A percentile compares a stretch with the other conserved stretches of the same genome.
Conservation (phyloP, 2,329 filamentous ascomycete species). For the Huntiella omanensis region DNA sequence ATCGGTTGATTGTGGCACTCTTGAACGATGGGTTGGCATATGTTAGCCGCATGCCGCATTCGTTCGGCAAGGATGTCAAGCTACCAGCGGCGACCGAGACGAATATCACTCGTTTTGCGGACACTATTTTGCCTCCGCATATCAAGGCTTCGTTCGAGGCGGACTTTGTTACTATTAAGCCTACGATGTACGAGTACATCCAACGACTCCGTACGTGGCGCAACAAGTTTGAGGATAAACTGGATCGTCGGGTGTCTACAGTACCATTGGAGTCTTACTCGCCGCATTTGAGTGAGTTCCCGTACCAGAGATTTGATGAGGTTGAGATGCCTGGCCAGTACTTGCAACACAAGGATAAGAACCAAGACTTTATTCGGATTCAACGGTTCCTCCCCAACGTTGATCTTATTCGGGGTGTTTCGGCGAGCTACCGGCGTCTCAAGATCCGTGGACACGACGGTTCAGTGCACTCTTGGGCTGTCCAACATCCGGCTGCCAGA, state of each 20-base stretch:
- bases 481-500: constrained; percentile 84
- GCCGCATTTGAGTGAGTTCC: constrained; percentile 84
- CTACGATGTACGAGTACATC: constrained; percentile 97
- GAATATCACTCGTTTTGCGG: constrained; percentile 90
- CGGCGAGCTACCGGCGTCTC: constrained; percentile 76
- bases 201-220: constrained; percentile 91
- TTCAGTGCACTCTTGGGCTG: constrained; percentile 87
- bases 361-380: constrained; percentile 93
- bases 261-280: constrained; percentile 71
- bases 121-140: constrained; percentile 84
- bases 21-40: constrained; percentile 91
- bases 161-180: constrained; percentile 91
- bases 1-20: constrained; percentile 88
- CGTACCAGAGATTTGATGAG: constrained; percentile 95
- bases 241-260: constrained; percentile 61
- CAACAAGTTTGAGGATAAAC: constrained; percentile 93
- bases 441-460: constrained; percentile 97
- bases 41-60: constrained; percentile 67
- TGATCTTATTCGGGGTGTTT: constrained; percentile 76
- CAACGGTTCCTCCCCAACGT: constrained; percentile 93
- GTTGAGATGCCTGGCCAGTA: constrained; percentile 97
- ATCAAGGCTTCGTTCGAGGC: constrained; percentile 92
- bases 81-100: constrained; percentile 77
- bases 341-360: constrained; percentile 93
- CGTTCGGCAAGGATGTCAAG: constrained; percentile 82